Base-by-base conservation (phyloP, 768 basidiomycete genomes). In the Peribolospora kevripleyi region DNA sequence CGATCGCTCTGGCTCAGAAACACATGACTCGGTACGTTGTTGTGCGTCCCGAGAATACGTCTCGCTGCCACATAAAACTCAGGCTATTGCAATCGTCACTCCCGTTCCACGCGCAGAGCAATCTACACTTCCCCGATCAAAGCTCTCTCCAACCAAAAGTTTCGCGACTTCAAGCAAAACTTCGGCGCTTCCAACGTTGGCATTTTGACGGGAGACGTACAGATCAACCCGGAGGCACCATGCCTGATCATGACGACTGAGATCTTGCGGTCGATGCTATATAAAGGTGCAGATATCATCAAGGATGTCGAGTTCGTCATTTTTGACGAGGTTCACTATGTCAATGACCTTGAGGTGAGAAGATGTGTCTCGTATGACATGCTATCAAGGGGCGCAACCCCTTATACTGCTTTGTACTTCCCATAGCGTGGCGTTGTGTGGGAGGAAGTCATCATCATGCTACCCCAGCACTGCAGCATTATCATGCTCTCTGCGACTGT, bases 381-480 rank as follows among this genome's bases (percentile, higher is more conserved):
- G 6, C 4, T 25, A 13, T 3, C 42, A 6, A 57, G 25, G 25
- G 5, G 1, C 47, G 5, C 11, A 52, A 3, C 13, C 36, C n/a
- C 61, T 45, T 58, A 25, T 36, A 42, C 54, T 51, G 55, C 54
- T 7, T 25, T 36, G 25, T 47, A 48, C 50, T 50, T 43, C 61
- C 45, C 48, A 46, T 64, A 95, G 91, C 76, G 93, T 65, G 93
- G 93, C 46, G 93, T 98, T 13, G 93, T 98, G 9, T 98, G 93
- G 93, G 91, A 98, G 69, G 91, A 98, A 69, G 91, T 98, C 38
- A 98, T 98, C 61, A 98, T 98, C 66, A 95, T 98, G 88, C 73
- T 98, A 9, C 93, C 93, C 0, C 93, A 97, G 60, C 91, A 98
- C 68, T 83, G 97, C 66, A 91, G 83, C 67, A 97, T 98, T 64